These are phyloP conservation scores for Fusarium liriodendri DNA, from an alignment of 2,329 filamentous ascomycete species.

Conservation along the genomic window DNA sequence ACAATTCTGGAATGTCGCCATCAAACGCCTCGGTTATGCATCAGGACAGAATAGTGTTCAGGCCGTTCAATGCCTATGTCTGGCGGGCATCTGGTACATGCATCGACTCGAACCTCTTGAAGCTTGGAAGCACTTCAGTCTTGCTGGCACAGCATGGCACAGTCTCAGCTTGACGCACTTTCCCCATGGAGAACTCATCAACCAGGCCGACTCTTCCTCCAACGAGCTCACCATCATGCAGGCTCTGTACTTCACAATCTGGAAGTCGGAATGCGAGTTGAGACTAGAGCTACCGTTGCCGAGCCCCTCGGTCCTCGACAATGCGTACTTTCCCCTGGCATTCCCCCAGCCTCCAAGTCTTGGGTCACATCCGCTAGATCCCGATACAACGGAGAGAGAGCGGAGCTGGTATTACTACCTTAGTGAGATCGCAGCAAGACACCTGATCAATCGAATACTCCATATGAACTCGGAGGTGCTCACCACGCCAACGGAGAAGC, in stretches of 20 bases:
- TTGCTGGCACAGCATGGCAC: neutral
- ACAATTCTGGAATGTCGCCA: neutral
- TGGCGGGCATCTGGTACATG: neutral
- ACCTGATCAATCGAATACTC: slow-evolving; percentile 8
- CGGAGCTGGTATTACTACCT: slow-evolving; percentile 16
- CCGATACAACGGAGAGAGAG: neutral
- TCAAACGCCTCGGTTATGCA: neutral
- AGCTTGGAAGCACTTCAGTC: neutral
- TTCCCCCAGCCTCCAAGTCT: neutral
- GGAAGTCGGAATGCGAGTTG: neutral
- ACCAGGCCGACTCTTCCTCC: neutral
- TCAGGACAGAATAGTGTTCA: neutral
- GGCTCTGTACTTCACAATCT: neutral
- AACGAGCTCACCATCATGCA: neutral
- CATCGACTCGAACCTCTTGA: neutral
- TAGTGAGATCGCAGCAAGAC: slow-evolving; percentile 11
- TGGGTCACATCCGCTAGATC: neutral
- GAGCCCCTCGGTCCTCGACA: neutral
- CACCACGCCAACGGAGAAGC: neutral
- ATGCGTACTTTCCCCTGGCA: neutral
- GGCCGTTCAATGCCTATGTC: neutral
- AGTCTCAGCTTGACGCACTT: neutral
- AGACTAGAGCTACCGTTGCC: neutral
- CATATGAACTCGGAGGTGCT: neutral
- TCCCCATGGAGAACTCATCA: neutral